Evolutionary conservation across 2,329 filamentous ascomycete species (phyloP).

Genomic region (Helicocarpus griseus): DNA sequence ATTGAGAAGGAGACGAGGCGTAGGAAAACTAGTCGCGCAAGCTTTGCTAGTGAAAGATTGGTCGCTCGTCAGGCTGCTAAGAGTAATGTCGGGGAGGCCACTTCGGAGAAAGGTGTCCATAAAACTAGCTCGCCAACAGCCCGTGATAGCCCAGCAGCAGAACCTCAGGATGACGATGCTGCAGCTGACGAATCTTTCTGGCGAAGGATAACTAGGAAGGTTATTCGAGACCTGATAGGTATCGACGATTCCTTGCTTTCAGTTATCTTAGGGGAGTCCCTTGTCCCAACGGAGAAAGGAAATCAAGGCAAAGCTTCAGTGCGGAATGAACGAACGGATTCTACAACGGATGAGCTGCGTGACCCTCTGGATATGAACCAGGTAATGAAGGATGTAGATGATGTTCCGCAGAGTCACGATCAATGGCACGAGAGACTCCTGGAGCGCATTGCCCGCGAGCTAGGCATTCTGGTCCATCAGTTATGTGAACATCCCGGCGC

Average conservation of each 20-base stretch:
- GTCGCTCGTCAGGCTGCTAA: slow-evolving; percentile 13
- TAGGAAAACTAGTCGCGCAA: slow-evolving; percentile 11
- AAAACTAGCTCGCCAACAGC: not conserved
- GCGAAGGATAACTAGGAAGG: slow-evolving; percentile 70
- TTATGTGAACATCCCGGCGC: slow-evolving; percentile 80
- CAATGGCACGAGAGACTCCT: slow-evolving; percentile 54
- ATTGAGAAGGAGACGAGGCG: slow-evolving; percentile 77
- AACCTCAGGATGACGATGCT: slow-evolving; percentile 47
- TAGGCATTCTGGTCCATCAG: slow-evolving; percentile 73
- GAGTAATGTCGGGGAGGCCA: not conserved
- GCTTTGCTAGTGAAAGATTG: slow-evolving; percentile 16
- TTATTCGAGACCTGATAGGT: slow-evolving; percentile 82
- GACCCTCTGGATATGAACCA: slow-evolving; percentile 22
- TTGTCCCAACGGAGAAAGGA: slow-evolving; percentile 38
- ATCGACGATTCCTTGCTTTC: slow-evolving; percentile 79
- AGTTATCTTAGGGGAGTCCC: slow-evolving; percentile 73
- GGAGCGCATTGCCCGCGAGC: slow-evolving; percentile 74
- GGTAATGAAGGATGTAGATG: slow-evolving; percentile 22
- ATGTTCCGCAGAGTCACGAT: slow-evolving; percentile 19
- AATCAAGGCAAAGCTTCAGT: slow-evolving; percentile 10
- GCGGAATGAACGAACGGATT: slow-evolving; percentile 9
- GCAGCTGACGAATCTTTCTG: slow-evolving; percentile 59
- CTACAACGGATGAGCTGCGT: not conserved
- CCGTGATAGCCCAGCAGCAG: slow-evolving; percentile 18
- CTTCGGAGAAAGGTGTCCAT: slow-evolving; percentile 6